Evolutionary conservation across 495 filamentous ascomycete species (phyloP), one percentile per base, ranked within the genome.

Genomic region (Lindgomyces ingoldianus): DNA sequence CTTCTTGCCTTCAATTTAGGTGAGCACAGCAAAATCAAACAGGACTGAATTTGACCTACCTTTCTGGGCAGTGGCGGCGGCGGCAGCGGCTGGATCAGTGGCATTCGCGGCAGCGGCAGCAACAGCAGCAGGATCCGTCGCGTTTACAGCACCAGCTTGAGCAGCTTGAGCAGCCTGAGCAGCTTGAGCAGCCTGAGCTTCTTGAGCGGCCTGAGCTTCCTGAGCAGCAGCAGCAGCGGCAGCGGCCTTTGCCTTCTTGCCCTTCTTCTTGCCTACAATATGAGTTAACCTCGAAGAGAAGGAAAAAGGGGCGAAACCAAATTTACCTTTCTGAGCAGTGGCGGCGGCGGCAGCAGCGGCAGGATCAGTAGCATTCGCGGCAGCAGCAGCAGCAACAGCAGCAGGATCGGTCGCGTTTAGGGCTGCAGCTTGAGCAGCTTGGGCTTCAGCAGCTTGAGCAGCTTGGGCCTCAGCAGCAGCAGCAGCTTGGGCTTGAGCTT

Each of bases 381-480:
- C 50, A 24, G 8, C 27, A 30, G 25, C 57, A 25, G 46, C 39
- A 14, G 57, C 57, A 50, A 47, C 25, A 27, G 45, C 33, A 24
- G 33, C 18, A 52, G 41, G 3, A 11, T 51, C 58, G 16, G 56
- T 39, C 3, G 64, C 49, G 33, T 47, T 47, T 18, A 46, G 25
- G 29, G 53, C 42, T 12, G 47, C 25, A 18, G 39, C 49, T 1
- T 44, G 18, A 19, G 52, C 55, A 47, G 42, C 62, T 30, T 65
- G 57, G 22, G n/a, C 44, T 10, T 45, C 45, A 16, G 47, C 25
- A 18, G 39, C 49, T 1, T 44, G 18, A 19, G 52, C 55, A 47
- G 42, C 62, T 30, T 65, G 57, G 22, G n/a, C 44, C 10, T 45
- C 45, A 16, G 53, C 53, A 29, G 26, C 53, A 10, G 42, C 44